These are phyloP conservation scores for Microcos paniculata DNA, from an alignment of 345 rosid species.

Conservation along the genomic window DNA sequence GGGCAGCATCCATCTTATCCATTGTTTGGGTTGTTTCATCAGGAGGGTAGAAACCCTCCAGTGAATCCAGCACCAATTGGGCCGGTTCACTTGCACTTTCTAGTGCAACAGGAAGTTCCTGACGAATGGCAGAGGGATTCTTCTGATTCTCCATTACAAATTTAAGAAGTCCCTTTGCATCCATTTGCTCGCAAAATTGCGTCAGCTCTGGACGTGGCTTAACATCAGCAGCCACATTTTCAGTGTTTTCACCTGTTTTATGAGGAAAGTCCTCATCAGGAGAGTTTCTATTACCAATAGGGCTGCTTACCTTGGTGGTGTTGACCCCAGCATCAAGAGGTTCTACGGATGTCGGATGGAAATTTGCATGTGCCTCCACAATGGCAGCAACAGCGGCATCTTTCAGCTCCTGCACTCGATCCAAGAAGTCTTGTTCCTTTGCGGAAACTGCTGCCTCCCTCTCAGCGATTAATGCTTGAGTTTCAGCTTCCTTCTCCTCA, in stretches of 20 bases:
- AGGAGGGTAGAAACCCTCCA: constrained; percentile 54
- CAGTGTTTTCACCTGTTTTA: constrained; percentile 37
- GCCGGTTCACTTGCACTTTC: constrained; percentile 61
- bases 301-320: constrained; percentile 56
- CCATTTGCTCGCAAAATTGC: constrained; percentile 66
- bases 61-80: constrained; percentile 57
- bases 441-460: constrained; percentile 47
- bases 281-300: constrained; percentile 41
- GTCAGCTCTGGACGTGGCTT: constrained; percentile 51
- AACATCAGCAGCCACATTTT: constrained; percentile 36
- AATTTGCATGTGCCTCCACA: constrained; percentile 35
- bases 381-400: constrained; percentile 61
- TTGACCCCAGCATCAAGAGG: constrained; percentile 29
- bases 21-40: constrained; percentile 39
- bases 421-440: constrained; percentile 52
- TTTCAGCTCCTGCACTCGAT: constrained; percentile 60
- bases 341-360: constrained; percentile 28
- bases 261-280: constrained; percentile 41
- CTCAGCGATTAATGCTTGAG: constrained; percentile 33
- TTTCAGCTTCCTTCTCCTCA: constrained; percentile 40
- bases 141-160: constrained; percentile 48
- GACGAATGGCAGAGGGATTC: constrained; percentile 35
- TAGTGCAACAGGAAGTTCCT: constrained; percentile 55
- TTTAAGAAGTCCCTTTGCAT: constrained; percentile 54
- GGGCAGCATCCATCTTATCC: constrained; percentile 55